Evolutionary conservation across 345 rosid species (phyloP).

Genomic region (Eucalyptus microcorys): DNA sequence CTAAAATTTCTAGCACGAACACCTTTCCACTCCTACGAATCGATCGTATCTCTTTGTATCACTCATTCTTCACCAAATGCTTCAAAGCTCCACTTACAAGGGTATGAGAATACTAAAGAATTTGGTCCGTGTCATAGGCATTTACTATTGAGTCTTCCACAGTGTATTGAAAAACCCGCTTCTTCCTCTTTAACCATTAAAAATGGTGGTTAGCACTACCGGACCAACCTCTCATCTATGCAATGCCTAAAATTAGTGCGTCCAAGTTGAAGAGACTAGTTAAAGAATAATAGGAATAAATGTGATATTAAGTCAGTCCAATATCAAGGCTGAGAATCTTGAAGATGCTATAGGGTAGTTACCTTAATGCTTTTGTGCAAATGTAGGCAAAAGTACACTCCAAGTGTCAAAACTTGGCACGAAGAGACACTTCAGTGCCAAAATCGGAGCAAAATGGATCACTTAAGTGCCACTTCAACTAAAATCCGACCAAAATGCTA

Average conservation of each 20-base stretch:
- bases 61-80: not conserved
- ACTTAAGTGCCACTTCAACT: no score
- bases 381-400: no score
- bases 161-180: not conserved
- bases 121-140: not conserved
- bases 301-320: not conserved
- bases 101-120: not conserved
- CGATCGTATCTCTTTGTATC: not conserved
- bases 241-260: not conserved
- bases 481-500: no score
- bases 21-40: not conserved
- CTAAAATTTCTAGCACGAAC: accelerated
- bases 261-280: not conserved
- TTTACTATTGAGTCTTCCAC: not conserved
- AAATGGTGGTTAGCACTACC: not conserved
- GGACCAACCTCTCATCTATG: not conserved
- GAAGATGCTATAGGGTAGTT: not conserved
- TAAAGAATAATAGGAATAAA: not conserved
- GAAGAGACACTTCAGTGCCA: no score
- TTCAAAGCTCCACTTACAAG: not conserved
- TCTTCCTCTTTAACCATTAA: not conserved
- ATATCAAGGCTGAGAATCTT: not conserved
- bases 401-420: no score
- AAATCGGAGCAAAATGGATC: no score
- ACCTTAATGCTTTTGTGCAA: not conserved